A percentile compares a stretch with the other conserved stretches of the same genome.
Conservation (phyloP, 1,284 basidiomycete genomes). For the Microbotryum violaceum region DNA sequence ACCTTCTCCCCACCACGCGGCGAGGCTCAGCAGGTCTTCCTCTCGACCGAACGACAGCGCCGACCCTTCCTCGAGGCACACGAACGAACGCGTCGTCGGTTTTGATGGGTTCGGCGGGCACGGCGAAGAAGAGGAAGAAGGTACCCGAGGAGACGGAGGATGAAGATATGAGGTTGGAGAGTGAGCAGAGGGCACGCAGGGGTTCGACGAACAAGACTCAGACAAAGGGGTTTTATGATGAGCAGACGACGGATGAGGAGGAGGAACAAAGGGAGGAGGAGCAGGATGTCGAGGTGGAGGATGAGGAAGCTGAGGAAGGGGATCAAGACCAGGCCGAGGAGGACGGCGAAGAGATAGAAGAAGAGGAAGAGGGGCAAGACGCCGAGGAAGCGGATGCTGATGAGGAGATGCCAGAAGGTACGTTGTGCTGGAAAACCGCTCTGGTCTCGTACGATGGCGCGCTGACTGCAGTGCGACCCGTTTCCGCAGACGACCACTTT, state of each 20-base stretch:
- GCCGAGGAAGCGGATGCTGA: slow-evolving; percentile 1
- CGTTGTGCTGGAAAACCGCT: neutral
- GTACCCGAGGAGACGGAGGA: too few species aligned
- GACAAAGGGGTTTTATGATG: neutral
- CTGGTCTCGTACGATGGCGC: neutral
- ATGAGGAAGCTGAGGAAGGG: neutral
- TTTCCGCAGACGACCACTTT: neutral
- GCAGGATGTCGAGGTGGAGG: neutral
- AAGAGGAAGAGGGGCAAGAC: neutral
- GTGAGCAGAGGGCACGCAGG: too few species aligned
- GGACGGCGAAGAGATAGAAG: neutral
- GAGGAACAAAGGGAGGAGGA: neutral
- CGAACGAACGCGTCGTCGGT: neutral
- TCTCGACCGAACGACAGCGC: too few species aligned
- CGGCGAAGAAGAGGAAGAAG: too few species aligned
- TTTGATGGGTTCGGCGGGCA: neutral
- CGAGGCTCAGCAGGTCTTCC: too few species aligned
- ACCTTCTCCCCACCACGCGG: too few species aligned
- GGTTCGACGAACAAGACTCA: neutral
- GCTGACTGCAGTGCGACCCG: neutral
- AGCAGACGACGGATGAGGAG: neutral
- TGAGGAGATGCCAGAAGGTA: neutral
- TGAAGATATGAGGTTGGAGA: too few species aligned
- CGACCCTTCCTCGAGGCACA: neutral
- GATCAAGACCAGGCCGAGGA: neutral